Percentiles rank a stretch among this genome's conserved stretches.
These are phyloP conservation scores for Cercophora sp. DNA, from an alignment of 495 filamentous ascomycete species.

Conservation along the genomic window DNA sequence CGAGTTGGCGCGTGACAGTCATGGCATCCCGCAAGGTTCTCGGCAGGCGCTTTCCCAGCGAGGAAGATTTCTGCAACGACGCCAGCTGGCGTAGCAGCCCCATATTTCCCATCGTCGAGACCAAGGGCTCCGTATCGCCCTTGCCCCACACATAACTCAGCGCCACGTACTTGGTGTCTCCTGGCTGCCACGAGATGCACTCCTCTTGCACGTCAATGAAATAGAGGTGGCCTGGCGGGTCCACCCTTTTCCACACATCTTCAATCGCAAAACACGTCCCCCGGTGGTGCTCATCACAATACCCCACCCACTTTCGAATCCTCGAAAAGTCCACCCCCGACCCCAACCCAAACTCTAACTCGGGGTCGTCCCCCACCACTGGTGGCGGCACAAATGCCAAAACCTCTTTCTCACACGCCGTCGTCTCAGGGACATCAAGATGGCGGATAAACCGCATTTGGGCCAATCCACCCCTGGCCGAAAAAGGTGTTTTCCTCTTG, in stretches of 20 bases:
- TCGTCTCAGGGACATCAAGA: background rate
- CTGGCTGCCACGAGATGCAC: slow-evolving; percentile 3
- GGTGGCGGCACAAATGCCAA: background rate
- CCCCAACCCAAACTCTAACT: background rate
- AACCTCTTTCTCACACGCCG: slow-evolving; percentile 2
- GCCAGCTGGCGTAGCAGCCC: background rate
- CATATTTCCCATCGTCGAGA: background rate
- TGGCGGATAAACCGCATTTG: background rate
- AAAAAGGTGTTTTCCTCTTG: background rate
- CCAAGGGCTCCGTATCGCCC: background rate
- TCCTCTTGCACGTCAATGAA: background rate
- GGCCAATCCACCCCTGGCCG: background rate
- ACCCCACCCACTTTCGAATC: background rate
- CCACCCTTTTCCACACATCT: slow-evolving; percentile 4
- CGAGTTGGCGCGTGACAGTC: background rate
- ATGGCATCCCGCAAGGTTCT: background rate
- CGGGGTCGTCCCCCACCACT: background rate
- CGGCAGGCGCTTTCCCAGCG: background rate
- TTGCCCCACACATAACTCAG: slow-evolving; percentile 1
- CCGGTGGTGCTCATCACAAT: background rate
- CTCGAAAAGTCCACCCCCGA: background rate
- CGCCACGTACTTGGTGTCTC: slow-evolving; percentile 3
- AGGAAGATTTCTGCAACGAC: background rate
- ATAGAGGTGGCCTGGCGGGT: background rate
- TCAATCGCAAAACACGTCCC: slow-evolving; percentile 2